Percentiles rank a stretch among this genome's conserved stretches.
Evolutionary conservation across 2,329 filamentous ascomycete genomes (phyloP).

Genomic region (Plenodomus lindquistii): DNA sequence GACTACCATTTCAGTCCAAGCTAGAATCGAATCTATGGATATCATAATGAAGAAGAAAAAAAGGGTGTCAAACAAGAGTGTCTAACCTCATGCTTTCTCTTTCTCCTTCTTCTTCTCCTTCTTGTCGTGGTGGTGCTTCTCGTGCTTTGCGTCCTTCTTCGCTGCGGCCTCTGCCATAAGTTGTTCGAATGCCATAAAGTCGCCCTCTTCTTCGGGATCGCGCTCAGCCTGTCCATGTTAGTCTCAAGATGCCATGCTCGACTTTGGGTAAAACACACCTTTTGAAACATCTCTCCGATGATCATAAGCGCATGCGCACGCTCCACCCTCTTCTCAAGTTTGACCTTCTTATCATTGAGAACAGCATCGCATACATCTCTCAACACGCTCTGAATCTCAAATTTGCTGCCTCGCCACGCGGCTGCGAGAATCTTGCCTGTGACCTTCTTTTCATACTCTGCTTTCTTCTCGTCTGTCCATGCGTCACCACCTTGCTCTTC

Average conservation of each 20-base stretch:
- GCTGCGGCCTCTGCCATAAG: conserved; percentile 94
- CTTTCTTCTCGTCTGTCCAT: conserved; percentile 97
- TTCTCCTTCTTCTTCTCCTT: conserved; percentile 39
- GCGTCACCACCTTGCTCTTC: conserved; percentile 95
- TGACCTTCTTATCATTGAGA: conserved; percentile 77
- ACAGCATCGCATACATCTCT: conserved; percentile 92
- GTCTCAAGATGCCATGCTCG: neutral
- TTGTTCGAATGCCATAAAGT: conserved; percentile 98
- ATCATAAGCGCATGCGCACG: conserved; percentile 87
- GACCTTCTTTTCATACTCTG: conserved; percentile 91
- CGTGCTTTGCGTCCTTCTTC: conserved; percentile 84
- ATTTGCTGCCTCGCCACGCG: conserved; percentile 94
- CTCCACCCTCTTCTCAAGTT: conserved; percentile 83
- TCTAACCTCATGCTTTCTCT: conserved; percentile 22
- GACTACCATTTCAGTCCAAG: neutral
- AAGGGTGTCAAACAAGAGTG: neutral
- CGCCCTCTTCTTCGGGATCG: conserved; percentile 93
- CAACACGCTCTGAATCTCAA: conserved; percentile 95
- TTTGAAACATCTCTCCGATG: conserved; percentile 84
- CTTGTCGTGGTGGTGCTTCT: conserved; percentile 64
- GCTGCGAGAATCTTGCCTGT: conserved; percentile 98
- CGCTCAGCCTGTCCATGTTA: conserved; percentile 69
- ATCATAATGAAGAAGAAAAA: conserved; percentile 22
- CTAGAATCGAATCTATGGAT: conserved; percentile 33
- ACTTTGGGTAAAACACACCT: conserved; percentile 61